phyloP scores from a whole-genome alignment of 139 green algal species.

The Tetraselmis striata region DNA sequence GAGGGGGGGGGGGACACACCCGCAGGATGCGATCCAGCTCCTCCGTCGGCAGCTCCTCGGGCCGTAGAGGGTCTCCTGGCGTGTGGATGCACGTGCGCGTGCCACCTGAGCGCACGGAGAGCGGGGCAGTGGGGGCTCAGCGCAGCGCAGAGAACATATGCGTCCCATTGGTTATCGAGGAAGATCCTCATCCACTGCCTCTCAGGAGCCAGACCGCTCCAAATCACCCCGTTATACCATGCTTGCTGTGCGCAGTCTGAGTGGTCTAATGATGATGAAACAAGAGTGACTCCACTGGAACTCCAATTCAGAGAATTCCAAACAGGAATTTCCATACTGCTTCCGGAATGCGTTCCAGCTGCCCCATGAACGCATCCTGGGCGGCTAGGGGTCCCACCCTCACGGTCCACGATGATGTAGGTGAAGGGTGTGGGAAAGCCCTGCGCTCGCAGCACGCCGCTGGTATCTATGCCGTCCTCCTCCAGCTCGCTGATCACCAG shows the following conservation, averaged over 20 bases:
- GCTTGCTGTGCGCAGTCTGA: constrained; percentile 2
- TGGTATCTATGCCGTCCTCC: constrained; percentile 75
- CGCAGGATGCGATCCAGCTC: constrained; percentile 32
- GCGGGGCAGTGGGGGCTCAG: no score
- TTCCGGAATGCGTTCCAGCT: no score
- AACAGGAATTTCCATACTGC: no score
- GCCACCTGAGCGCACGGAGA: no score
- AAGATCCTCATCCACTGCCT: no score
- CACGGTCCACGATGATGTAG: constrained; percentile 92
- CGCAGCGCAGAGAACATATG: no score
- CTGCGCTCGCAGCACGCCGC: constrained; percentile 50
- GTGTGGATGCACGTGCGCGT: constrained; percentile 95
- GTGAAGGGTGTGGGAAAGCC: constrained; percentile 86
- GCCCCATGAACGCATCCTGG: no score
- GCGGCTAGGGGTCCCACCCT: constrained; percentile 55
- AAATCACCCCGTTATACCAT: background rate
- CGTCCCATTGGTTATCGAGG: no score
- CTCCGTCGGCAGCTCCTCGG: constrained; percentile 50
- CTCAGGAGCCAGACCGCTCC: no score
- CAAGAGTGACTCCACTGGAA: no score
- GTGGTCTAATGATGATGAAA: no score
- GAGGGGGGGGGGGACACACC: background rate
- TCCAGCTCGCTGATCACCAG: constrained; percentile 65
- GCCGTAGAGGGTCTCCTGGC: constrained; percentile 54
- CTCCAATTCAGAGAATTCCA: no score